Evolutionary conservation across 441 rosid species (phyloP).

Genomic region (Gossypium schwendimanii): DNA sequence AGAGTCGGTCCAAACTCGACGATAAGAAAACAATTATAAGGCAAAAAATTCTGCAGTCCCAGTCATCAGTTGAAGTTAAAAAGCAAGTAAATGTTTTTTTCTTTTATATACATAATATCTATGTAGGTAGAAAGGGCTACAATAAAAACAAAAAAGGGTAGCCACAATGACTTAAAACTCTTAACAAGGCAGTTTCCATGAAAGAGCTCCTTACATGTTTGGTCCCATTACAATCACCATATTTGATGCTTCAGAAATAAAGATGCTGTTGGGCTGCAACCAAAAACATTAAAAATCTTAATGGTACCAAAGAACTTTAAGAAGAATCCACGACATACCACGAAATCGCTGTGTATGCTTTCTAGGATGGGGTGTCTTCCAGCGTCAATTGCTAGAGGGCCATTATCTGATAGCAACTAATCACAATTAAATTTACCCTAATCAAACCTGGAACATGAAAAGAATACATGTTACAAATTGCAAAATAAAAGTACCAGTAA

Average conservation of each 20-base stretch:
- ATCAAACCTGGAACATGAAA: conserved; percentile 10
- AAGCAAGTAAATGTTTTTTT: background rate
- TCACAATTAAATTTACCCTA: conserved; percentile 17
- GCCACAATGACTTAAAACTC: background rate
- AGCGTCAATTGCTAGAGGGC: conserved; percentile 92
- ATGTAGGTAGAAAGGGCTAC: background rate
- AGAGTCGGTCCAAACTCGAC: background rate
- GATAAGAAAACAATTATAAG: background rate
- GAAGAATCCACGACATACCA: conserved; percentile 32
- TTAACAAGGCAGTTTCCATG: conserved; percentile 11
- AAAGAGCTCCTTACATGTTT: conserved; percentile 66
- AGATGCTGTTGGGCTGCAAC: conserved; percentile 86
- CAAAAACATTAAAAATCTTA: conserved; percentile 13
- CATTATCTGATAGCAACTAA: conserved; percentile 45
- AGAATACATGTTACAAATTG: conserved; percentile 10
- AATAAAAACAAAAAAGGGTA: background rate
- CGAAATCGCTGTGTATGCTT: conserved; percentile 76
- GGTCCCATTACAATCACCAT: conserved; percentile 90
- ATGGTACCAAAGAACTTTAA: conserved; percentile 3
- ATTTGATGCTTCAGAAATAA: conserved; percentile 90
- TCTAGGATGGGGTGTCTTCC: conserved; percentile 97
- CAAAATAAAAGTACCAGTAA: conserved; percentile 53
- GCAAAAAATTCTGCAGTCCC: background rate
- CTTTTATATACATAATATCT: background rate
- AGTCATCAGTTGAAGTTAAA: conserved; percentile 6